Evolutionary conservation across 495 filamentous ascomycete species (phyloP).

Genomic region (Chaetomidium leptoderma): DNA sequence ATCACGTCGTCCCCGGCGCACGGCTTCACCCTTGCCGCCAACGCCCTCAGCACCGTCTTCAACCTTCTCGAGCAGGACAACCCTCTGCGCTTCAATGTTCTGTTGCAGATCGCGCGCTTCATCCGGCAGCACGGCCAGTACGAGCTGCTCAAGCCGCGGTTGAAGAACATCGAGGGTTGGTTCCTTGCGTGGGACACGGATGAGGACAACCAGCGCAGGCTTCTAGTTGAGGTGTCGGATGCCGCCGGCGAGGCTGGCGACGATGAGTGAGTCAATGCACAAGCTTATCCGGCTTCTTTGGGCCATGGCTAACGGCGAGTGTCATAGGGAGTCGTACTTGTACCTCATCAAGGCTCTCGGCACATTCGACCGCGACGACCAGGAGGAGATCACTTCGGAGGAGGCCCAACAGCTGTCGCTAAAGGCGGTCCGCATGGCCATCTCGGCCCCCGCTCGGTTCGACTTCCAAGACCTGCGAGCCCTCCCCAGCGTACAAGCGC

Average conservation of each 20-base stretch:
- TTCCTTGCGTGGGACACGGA: conserved; percentile 77
- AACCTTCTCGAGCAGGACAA: conserved; percentile 77
- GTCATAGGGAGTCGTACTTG: conserved; percentile 61
- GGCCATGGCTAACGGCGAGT: conserved; percentile 8
- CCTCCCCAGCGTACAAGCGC: conserved; percentile 79
- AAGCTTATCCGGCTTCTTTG: neutral
- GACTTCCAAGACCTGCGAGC: conserved; percentile 91
- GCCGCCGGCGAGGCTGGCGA: conserved; percentile 73
- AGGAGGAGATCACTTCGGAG: conserved; percentile 54
- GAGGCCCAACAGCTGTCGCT: conserved; percentile 79
- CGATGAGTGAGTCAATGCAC: conserved; percentile 52
- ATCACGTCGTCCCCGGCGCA: conserved; percentile 79
- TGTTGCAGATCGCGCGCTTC: conserved; percentile 75
- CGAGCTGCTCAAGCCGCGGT: conserved; percentile 71
- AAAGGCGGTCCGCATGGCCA: conserved; percentile 76
- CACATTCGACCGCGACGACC: conserved; percentile 66
- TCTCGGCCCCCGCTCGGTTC: conserved; percentile 71
- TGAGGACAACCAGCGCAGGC: conserved; percentile 71
- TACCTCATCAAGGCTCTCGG: conserved; percentile 79
- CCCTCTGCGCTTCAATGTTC: conserved; percentile 80
- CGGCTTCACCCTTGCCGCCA: conserved; percentile 77
- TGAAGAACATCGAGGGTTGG: conserved; percentile 78
- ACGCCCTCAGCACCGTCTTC: conserved; percentile 90
- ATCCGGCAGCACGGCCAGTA: conserved; percentile 68
- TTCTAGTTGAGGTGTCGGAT: conserved; percentile 75